Conservation (phyloP, 306 rosid species). For the Cercis canadensis region DNA sequence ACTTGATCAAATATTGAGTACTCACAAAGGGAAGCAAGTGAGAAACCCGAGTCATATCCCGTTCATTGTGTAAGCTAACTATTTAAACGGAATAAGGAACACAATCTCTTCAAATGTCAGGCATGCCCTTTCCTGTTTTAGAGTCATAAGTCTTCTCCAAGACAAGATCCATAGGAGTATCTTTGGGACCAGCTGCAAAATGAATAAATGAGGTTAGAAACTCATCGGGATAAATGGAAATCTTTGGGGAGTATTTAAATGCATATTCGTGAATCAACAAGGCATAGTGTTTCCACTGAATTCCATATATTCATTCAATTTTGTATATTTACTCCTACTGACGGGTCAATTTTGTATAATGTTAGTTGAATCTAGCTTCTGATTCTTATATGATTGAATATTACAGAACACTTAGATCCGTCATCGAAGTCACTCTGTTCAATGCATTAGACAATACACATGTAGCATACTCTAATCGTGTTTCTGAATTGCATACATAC, state of each 20-base stretch:
- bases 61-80: slow-evolving; percentile 34
- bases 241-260: neutral
- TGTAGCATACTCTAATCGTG: slow-evolving; percentile 1
- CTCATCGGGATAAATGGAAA: slow-evolving; percentile 4
- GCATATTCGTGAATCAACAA: neutral
- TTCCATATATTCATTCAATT: slow-evolving; percentile 9
- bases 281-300: slow-evolving; percentile 6
- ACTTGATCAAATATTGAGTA: neutral
- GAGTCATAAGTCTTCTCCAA: slow-evolving; percentile 79
- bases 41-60: slow-evolving; percentile 15
- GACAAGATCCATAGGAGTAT: slow-evolving; percentile 76
- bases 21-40: neutral
- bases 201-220: slow-evolving; percentile 7
- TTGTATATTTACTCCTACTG: neutral
- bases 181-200: slow-evolving; percentile 88
- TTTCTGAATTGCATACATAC: neutral
- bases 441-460: neutral
- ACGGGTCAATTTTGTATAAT: neutral
- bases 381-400: slow-evolving; percentile 13
- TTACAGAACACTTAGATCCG: neutral
- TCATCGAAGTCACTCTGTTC: slow-evolving; percentile 10
- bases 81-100: slow-evolving; percentile 11
- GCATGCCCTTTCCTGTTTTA: slow-evolving; percentile 90
- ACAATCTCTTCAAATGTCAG: slow-evolving; percentile 62
- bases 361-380: slow-evolving; percentile 24